phyloP scores from a whole-genome alignment of 2,329 filamentous ascomycete genomes.

The Fusarium anthophilum region DNA sequence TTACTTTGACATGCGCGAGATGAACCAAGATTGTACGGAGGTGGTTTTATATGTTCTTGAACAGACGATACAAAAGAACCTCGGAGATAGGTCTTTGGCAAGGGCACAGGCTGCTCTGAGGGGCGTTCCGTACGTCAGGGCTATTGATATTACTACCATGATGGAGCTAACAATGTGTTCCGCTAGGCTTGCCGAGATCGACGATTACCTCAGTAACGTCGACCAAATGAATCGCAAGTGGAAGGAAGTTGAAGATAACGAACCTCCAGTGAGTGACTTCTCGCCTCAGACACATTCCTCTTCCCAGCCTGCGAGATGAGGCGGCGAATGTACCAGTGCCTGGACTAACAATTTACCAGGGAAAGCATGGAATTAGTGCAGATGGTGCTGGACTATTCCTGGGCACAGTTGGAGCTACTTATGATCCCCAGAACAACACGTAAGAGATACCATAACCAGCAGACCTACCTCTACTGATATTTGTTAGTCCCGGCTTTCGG shows the following conservation, averaged over 20 bases:
- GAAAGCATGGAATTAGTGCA: not conserved
- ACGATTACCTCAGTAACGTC: not conserved
- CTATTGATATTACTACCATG: not conserved
- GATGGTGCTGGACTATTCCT: not conserved
- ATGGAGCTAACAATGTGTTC: not conserved
- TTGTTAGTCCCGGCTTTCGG: not conserved
- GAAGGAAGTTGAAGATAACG: not conserved
- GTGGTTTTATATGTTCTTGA: not conserved
- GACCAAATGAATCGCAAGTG: not conserved
- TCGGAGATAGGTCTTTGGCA: not conserved
- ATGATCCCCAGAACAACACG: not conserved
- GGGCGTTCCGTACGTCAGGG: not conserved
- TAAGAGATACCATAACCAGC: not conserved
- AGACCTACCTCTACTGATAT: not conserved
- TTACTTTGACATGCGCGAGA: not conserved
- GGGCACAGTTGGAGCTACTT: not conserved
- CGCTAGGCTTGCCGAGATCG: not conserved
- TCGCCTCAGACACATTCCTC: too few relatives aligned
- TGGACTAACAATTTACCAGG: not conserved
- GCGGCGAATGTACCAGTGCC: rapidly evolving
- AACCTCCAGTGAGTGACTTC: not conserved
- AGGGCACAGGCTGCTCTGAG: not conserved
- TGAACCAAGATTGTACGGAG: not conserved
- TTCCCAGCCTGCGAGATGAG: too few relatives aligned
- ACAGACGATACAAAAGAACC: not conserved